Evolutionary conservation across 1,139 yeast species (phyloP).

Genomic region (Meyerozyma athensensis): DNA sequence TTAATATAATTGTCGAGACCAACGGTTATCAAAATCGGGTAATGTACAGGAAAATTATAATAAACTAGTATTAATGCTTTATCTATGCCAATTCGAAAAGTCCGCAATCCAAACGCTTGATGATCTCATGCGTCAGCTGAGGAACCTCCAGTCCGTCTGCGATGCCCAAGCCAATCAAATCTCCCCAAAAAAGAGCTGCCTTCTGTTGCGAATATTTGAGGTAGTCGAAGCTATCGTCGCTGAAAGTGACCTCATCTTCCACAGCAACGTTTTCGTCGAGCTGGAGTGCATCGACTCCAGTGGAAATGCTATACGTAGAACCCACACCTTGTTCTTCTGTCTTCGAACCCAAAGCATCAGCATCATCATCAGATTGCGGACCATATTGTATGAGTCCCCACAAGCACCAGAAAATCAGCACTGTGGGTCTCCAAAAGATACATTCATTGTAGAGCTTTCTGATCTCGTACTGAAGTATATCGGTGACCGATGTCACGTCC

Average conservation of each 20-base stretch:
- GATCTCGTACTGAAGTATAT: conserved; percentile 48
- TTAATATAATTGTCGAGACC: neutral
- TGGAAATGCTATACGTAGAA: conserved; percentile 37
- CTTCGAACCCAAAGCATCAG: conserved; percentile 13
- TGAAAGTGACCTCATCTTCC: conserved; percentile 34
- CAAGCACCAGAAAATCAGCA: conserved; percentile 74
- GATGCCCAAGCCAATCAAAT: conserved; percentile 60
- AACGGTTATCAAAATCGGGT: neutral
- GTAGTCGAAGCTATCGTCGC: conserved; percentile 77
- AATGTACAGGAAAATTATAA: neutral
- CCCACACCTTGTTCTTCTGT: conserved; percentile 29
- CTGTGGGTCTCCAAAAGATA: conserved; percentile 76
- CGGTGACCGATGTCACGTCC: conserved; percentile 17
- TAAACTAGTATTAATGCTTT: no score
- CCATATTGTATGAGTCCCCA: conserved; percentile 91
- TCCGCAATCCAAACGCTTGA: conserved; percentile 41
- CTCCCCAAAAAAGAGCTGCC: conserved; percentile 69
- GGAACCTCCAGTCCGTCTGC: conserved; percentile 32
- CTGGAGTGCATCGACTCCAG: conserved; percentile 27
- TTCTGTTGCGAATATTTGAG: conserved; percentile 73
- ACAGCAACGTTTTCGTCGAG: conserved; percentile 20
- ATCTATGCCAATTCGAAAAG: conserved; percentile 17
- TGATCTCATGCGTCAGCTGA: conserved; percentile 16
- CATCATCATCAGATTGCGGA: conserved; percentile 25
- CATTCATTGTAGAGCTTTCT: conserved; percentile 59